Conservation (phyloP, 345 rosid genomes). For the Sisymbrium irio region DNA sequence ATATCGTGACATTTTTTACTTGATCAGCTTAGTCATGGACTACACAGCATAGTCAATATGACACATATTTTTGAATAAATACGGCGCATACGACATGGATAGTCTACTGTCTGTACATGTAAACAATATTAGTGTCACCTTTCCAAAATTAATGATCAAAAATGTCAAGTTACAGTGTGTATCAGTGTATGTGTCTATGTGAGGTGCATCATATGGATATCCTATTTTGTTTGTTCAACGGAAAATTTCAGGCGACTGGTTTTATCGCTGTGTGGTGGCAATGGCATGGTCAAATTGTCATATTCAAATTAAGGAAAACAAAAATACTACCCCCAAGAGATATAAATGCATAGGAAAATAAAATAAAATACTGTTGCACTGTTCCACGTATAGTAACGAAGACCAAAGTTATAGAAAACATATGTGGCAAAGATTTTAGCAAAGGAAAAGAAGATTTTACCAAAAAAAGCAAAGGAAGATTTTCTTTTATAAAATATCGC, state of each 20-base stretch:
- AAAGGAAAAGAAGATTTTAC: background rate
- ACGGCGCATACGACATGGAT: background rate
- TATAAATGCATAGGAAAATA: background rate
- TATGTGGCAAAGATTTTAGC: background rate
- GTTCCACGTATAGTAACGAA: conserved; percentile 7
- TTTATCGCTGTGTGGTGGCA: too few relatives aligned
- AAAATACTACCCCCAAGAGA: background rate
- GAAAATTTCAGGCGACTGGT: too few relatives aligned
- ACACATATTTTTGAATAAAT: background rate
- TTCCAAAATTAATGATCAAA: background rate
- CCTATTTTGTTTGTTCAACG: background rate
- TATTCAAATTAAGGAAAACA: background rate
- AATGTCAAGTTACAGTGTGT: background rate
- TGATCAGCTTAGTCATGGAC: background rate
- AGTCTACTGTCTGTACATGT: background rate
- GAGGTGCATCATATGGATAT: background rate
- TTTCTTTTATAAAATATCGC: background rate
- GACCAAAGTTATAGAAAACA: conserved; percentile 1
- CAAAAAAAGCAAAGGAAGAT: background rate
- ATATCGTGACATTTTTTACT: background rate
- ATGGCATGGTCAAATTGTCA: too few relatives aligned
- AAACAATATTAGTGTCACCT: background rate
- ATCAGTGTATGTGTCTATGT: background rate
- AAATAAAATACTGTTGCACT: background rate
- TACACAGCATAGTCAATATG: background rate